These are phyloP conservation scores for Rhodotorula taiwanensis DNA, from an alignment of 768 basidiomycete genomes.

Conservation along the genomic window DNA sequence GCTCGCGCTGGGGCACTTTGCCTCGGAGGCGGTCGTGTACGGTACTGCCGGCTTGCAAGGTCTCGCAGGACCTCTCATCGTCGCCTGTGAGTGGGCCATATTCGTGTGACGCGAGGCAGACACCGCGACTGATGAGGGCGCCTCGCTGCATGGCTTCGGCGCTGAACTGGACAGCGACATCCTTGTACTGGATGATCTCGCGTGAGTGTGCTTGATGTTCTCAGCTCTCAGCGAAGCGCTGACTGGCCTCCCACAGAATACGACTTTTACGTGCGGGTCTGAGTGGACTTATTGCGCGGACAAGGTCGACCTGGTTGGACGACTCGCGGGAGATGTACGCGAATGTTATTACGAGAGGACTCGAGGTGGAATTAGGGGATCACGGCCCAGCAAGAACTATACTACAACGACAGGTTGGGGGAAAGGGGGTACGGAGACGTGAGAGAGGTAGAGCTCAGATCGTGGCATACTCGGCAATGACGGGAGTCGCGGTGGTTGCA, in stretches of 20 bases:
- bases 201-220: not conserved
- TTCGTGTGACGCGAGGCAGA: too few relatives aligned
- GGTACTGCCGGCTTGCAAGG: constrained; percentile 62
- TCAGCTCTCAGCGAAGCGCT: not conserved
- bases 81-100: constrained; percentile 66
- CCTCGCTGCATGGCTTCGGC: constrained; percentile 4
- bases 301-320: too few relatives aligned
- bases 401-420: too few relatives aligned
- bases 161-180: constrained; percentile 42
- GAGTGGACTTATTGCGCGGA: too few relatives aligned
- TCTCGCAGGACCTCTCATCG: constrained; percentile 67
- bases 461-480: too few relatives aligned
- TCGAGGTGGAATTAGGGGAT: too few relatives aligned
- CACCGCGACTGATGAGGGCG: too few relatives aligned
- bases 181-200: not conserved
- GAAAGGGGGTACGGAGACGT: too few relatives aligned
- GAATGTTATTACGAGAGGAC: too few relatives aligned
- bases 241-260: constrained; percentile 46
- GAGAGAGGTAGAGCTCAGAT: too few relatives aligned
- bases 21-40: constrained; percentile 76
- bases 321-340: not conserved
- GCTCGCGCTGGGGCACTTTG: constrained; percentile 83
- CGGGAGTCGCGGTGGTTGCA: too few relatives aligned
- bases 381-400: too few relatives aligned
- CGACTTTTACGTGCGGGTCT: constrained; percentile 59